A percentile compares a stretch with the other conserved stretches of the same genome.
Conservation (phyloP, 2,329 filamentous ascomycete genomes). For the Aspergillus ochraceoroseus region DNA sequence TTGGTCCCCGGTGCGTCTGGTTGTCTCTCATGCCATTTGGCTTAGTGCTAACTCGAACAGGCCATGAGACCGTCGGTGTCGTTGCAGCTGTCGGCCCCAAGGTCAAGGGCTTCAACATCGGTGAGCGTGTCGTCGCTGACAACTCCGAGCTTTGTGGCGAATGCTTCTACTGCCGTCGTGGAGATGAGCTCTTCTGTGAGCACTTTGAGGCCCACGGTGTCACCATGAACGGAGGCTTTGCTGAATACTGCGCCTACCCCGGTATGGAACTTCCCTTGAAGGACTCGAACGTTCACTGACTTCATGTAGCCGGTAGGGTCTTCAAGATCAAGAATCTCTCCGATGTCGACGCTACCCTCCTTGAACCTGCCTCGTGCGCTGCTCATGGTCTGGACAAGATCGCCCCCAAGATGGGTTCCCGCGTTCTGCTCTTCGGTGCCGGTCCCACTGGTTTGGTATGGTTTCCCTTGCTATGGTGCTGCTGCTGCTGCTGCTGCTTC, state of each 20-base stretch:
- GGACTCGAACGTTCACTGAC: slow-evolving; percentile 16
- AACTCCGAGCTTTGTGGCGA: slow-evolving; percentile 60
- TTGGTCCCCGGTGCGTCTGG: slow-evolving; percentile 50
- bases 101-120: slow-evolving; percentile 57
- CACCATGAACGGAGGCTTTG: slow-evolving; percentile 63
- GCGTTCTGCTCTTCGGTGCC: slow-evolving; percentile 64
- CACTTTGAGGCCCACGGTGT: slow-evolving; percentile 60
- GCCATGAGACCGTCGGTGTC: slow-evolving; percentile 64
- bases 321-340: slow-evolving; percentile 64
- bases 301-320: slow-evolving; percentile 47
- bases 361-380: slow-evolving; percentile 68
- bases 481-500: slow-evolving; percentile 60
- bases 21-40: slow-evolving; percentile 4
- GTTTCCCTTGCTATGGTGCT: slow-evolving; percentile 54
- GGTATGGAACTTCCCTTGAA: no score
- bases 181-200: slow-evolving; percentile 64
- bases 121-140: slow-evolving; percentile 58
- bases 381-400: slow-evolving; percentile 67
- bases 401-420: slow-evolving; percentile 58
- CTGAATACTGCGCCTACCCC: slow-evolving; percentile 60
- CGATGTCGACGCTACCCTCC: slow-evolving; percentile 64
- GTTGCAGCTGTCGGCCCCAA: slow-evolving; percentile 56
- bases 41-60: slow-evolving; percentile 28
- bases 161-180: slow-evolving; percentile 69
- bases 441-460: slow-evolving; percentile 62